Evolutionary conservation across 2,329 filamentous ascomycete genomes (phyloP).

Genomic region (Cyphellophora europaea): DNA sequence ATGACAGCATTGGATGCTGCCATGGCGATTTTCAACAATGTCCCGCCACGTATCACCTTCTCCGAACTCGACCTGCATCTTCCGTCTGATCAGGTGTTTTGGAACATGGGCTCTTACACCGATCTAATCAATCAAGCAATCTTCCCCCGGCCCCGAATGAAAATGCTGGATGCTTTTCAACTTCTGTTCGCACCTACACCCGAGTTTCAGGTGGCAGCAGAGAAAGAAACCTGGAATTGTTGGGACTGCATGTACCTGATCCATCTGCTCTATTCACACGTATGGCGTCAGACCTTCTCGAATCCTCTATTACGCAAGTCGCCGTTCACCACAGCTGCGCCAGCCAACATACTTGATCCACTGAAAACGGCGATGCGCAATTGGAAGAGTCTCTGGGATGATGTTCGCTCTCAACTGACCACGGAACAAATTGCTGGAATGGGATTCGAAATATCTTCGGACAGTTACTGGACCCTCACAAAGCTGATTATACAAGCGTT

Average conservation of each 20-base stretch:
- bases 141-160: slow-evolving; percentile 23
- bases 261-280: slow-evolving; percentile 32
- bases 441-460: slow-evolving; percentile 24
- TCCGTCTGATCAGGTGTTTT: slow-evolving; percentile 31
- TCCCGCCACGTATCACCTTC: slow-evolving; percentile 30
- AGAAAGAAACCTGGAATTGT: slow-evolving; percentile 20
- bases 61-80: slow-evolving; percentile 34
- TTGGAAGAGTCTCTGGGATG: slow-evolving; percentile 31
- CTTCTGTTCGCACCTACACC: slow-evolving; percentile 24
- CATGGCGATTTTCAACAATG: slow-evolving; percentile 37
- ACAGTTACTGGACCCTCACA: slow-evolving; percentile 15
- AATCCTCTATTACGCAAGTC: slow-evolving; percentile 20
- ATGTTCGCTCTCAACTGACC: slow-evolving; percentile 23
- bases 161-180: slow-evolving; percentile 28
- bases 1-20: slow-evolving; percentile 34
- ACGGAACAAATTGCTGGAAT: slow-evolving; percentile 26
- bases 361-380: slow-evolving; percentile 29
- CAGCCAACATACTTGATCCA: slow-evolving; percentile 7
- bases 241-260: slow-evolving; percentile 34
- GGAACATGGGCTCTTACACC: slow-evolving; percentile 23
- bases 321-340: slow-evolving; percentile 4
- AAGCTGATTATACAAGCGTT: slow-evolving; percentile 12
- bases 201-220: slow-evolving; percentile 7
- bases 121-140: slow-evolving; percentile 25
- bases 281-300: slow-evolving; percentile 30